These are phyloP conservation scores for Aureobasidium sp. DNA, from an alignment of 2,329 filamentous ascomycete species.

Conservation along the genomic window DNA sequence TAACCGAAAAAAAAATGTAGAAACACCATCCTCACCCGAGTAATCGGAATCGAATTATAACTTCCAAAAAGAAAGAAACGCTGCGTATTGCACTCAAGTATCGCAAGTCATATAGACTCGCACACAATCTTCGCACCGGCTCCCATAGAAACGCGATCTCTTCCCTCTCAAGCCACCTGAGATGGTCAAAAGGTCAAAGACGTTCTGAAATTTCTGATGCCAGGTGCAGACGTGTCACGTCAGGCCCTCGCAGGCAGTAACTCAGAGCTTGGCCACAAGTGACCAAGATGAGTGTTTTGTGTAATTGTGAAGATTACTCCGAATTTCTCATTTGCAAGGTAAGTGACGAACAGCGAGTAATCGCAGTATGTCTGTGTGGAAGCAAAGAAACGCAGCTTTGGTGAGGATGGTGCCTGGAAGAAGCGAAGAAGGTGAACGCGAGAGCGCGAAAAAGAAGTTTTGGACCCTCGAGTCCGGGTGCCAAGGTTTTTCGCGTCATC, in stretches of 20 bases:
- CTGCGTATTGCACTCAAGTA: constrained; percentile 97
- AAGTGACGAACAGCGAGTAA: constrained; percentile 20
- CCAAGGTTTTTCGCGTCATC: background rate
- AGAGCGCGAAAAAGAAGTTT: background rate
- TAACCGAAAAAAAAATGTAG: constrained; percentile 39
- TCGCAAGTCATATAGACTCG: constrained; percentile 39
- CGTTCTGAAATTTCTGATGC: constrained; percentile 81
- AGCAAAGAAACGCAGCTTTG: constrained; percentile 96
- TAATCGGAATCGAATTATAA: constrained; percentile 90
- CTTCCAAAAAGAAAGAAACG: constrained; percentile 47
- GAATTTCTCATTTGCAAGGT: constrained; percentile 90
- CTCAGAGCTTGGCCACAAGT: constrained; percentile 26
- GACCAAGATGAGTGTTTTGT: constrained; percentile 32
- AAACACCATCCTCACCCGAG: constrained; percentile 75
- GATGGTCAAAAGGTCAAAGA: constrained; percentile 8
- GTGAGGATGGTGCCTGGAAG: constrained; percentile 66
- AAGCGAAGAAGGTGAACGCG: constrained; percentile 29
- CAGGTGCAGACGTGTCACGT: constrained; percentile 77
- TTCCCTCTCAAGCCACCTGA: background rate
- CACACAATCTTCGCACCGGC: constrained; percentile 91
- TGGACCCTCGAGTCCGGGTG: background rate
- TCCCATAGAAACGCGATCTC: constrained; percentile 57
- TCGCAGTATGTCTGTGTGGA: constrained; percentile 52
- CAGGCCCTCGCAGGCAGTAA: constrained; percentile 77
- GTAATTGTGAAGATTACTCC: constrained; percentile 76